Base-by-base conservation (phyloP, 805 yeast genomes). In the Novakomyces olei region DNA sequence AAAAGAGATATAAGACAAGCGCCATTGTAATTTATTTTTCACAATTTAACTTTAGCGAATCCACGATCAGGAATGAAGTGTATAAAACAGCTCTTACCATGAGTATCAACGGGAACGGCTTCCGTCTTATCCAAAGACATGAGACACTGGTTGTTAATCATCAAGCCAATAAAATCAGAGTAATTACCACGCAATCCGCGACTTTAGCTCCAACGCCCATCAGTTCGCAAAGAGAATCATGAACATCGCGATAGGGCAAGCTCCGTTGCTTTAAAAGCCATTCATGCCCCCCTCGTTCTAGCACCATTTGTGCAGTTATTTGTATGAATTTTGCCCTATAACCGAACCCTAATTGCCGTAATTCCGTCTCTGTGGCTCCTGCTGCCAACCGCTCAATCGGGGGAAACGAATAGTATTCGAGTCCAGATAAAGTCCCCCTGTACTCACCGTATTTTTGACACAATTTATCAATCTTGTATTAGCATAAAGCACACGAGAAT, bases 131-230 rank as follows among this genome's bases (percentile, higher is more conserved):
- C 85, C 38, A 85, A 58, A 2, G 88, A 72, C 95, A 88, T 85
- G 29, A 88, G 57, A 40, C 91, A 72, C 10, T 41, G n/a, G 2
- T 7, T 19, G 8, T 10, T 10, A 7, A 10, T 6, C 22, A 10
- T 16, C 9, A 15, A 20, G 19, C 7, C 16, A 15, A 19, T 17
- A 5, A 15, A 15, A 5, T 15, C 5, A 33, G 25, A n/a, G 5
- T n/a, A 39, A 41, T 25, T 36, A 41, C 43, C 6, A 88, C 88
- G 50, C 98, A 88, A 44, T 88, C 98, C 0, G 98, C 95, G 1
- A 88, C 96, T 53, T 88, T 88, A 1, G 96, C 96, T 0, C 98
- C 98, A 0, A 88, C 94, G 1, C 98, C 98, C 3, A 65, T 59
- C 42, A 76, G 73, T 38, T 65, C 60, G 40, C 74, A 57, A 27